Evolutionary conservation across 2,329 filamentous ascomycete species (phyloP).

Genomic region (Penicillium sp.): DNA sequence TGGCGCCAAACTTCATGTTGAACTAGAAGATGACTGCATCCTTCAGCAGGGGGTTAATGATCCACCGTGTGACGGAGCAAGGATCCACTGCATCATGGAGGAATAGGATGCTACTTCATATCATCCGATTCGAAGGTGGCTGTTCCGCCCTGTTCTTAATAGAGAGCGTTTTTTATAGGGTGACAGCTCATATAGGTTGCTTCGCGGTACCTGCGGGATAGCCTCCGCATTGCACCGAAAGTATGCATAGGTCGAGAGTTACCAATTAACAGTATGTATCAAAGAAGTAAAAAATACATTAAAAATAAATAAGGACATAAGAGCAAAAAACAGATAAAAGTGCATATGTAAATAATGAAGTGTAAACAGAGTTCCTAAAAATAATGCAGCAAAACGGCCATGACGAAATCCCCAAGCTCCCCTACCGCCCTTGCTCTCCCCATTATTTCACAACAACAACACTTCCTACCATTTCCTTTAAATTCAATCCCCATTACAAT

Average conservation of each 20-base stretch:
- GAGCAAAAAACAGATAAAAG: not conserved
- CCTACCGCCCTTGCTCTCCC: not conserved
- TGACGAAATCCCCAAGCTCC: constrained; percentile 7
- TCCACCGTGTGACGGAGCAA: constrained; percentile 5
- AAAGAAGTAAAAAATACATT: not conserved
- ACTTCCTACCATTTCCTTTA: not conserved
- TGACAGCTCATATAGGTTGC: constrained; percentile 3
- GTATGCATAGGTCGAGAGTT: not conserved
- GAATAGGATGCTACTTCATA: constrained; percentile 9
- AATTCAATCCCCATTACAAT: not conserved
- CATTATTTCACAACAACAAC: not conserved
- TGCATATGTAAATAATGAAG: not conserved
- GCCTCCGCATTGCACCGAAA: constrained; percentile 1
- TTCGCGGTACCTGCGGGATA: constrained; percentile 8
- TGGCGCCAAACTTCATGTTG: not conserved
- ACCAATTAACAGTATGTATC: not conserved
- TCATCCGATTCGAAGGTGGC: constrained; percentile 10
- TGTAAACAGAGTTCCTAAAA: not conserved
- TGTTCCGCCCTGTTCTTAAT: not conserved
- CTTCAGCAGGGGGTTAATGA: constrained; percentile 1
- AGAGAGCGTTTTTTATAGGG: not conserved
- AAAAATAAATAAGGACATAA: not conserved
- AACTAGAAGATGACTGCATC: constrained; percentile 10
- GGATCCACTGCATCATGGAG: constrained; percentile 2
- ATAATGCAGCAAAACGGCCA: not conserved